phyloP scores from a whole-genome alignment of 2,329 filamentous ascomycete genomes.

The Paracoccidioides lutzii region DNA sequence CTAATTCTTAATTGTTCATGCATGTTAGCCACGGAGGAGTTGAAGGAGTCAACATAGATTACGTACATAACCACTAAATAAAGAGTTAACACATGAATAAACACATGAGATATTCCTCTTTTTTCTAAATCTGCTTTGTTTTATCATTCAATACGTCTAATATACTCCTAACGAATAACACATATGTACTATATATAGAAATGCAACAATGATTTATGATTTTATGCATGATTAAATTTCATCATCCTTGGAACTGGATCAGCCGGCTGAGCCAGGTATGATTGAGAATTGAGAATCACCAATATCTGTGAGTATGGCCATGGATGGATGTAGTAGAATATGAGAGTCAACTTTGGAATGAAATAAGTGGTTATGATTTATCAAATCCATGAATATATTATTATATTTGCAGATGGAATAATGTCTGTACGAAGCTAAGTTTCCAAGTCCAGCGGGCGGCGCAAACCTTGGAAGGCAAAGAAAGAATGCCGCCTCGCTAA shows the following conservation, averaged over 20 bases:
- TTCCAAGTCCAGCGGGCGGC: too few species aligned
- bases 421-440: too few species aligned
- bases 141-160: not conserved
- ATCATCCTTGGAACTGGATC: too few species aligned
- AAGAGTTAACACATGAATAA: not conserved
- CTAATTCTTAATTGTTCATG: slow-evolving; percentile 3
- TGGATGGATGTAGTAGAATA: too few species aligned
- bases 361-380: too few species aligned
- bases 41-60: slow-evolving; percentile 59
- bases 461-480: not conserved
- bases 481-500: not conserved
- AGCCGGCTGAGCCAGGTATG: too few species aligned
- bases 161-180: not conserved
- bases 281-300: too few species aligned
- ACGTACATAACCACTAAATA: too few species aligned
- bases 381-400: too few species aligned
- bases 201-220: not conserved
- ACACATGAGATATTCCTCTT: slow-evolving; percentile 5
- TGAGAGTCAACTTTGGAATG: too few species aligned
- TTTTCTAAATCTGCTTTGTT: not conserved
- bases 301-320: too few species aligned
- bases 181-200: not conserved
- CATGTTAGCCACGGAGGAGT: slow-evolving; percentile 59
- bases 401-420: too few species aligned
- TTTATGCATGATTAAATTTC: not conserved